A percentile compares a stretch with the other conserved stretches of the same genome.
Conservation (phyloP, 129 eudicot genomes). For the Chrysanthemum lavandulifolium region DNA sequence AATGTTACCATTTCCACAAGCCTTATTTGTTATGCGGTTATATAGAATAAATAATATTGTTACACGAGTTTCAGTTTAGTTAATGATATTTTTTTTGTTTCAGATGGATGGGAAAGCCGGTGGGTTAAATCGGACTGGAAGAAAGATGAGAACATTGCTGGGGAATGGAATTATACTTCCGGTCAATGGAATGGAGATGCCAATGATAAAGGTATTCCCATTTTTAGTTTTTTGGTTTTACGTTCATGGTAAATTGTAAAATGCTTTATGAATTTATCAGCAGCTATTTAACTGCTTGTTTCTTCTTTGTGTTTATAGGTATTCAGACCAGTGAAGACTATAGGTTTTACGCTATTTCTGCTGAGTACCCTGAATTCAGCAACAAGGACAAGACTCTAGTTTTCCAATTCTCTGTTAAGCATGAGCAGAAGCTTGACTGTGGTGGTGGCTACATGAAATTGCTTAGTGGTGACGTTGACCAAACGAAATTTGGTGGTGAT, state of each 20-base stretch:
- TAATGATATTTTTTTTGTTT: neutral
- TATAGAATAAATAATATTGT: too few species aligned
- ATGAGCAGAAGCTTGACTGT: conserved; percentile 90
- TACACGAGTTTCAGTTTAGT: too few species aligned
- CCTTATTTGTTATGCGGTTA: too few species aligned
- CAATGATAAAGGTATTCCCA: conserved; percentile 77
- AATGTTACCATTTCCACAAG: too few species aligned
- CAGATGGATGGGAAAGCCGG: conserved; percentile 88
- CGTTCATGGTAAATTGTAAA: too few species aligned
- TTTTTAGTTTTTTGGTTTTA: neutral
- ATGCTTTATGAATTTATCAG: too few species aligned
- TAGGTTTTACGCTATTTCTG: conserved; percentile 86
- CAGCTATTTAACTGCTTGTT: neutral
- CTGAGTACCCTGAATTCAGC: conserved; percentile 87
- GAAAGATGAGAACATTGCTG: conserved; percentile 90
- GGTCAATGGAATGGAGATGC: conserved; percentile 98
- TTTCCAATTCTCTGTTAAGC: conserved; percentile 85
- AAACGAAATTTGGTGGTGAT: conserved; percentile 81
- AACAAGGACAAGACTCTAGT: conserved; percentile 77
- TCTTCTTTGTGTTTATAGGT: conserved; percentile 43
- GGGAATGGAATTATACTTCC: conserved; percentile 94
- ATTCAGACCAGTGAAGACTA: conserved; percentile 97
- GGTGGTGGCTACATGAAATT: conserved; percentile 94
- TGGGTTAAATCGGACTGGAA: conserved; percentile 99
- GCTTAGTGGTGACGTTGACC: conserved; percentile 74